A percentile compares a stretch with the other conserved stretches of the same genome.
Conservation (phyloP, 108 stramenopile genomes). For the Skeletonema potamos region DNA sequence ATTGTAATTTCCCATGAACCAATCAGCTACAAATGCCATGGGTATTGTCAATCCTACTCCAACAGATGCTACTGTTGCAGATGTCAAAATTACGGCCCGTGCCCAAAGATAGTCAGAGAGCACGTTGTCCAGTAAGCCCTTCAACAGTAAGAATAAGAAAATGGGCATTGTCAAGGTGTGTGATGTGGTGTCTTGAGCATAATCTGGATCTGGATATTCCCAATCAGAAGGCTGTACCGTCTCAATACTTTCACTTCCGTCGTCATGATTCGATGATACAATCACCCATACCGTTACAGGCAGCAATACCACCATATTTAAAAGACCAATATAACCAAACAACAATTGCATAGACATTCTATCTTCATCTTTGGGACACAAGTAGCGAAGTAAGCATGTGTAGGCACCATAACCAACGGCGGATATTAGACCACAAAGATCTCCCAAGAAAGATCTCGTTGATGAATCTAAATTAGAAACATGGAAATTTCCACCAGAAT, state of each 20-base stretch:
- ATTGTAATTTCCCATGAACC: conserved; percentile 52
- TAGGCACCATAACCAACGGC: conserved; percentile 87
- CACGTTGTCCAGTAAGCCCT: conserved; percentile 88
- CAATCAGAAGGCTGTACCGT: background rate
- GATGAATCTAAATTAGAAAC: conserved; percentile 6
- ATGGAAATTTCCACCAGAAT: background rate
- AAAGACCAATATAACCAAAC: conserved; percentile 90
- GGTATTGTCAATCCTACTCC: conserved; percentile 97
- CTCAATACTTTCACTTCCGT: conserved; percentile 16
- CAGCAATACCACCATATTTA: conserved; percentile 63
- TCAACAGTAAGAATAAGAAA: conserved; percentile 64
- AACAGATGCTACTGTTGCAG: conserved; percentile 96
- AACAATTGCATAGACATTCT: conserved; percentile 88
- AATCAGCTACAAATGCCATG: conserved; percentile 86
- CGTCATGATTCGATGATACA: conserved; percentile 7
- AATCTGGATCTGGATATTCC: background rate
- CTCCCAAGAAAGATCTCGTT: conserved; percentile 49
- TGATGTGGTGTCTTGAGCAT: background rate
- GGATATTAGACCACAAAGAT: conserved; percentile 71
- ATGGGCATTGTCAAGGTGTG: conserved; percentile 46
- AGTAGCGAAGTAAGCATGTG: conserved; percentile 66
- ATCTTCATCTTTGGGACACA: conserved; percentile 76
- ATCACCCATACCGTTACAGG: conserved; percentile 69
- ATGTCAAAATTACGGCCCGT: conserved; percentile 91
- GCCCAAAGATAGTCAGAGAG: conserved; percentile 96